Conservation (phyloP, 805 yeast genomes). For the Wickerhamiella musiphila region DNA sequence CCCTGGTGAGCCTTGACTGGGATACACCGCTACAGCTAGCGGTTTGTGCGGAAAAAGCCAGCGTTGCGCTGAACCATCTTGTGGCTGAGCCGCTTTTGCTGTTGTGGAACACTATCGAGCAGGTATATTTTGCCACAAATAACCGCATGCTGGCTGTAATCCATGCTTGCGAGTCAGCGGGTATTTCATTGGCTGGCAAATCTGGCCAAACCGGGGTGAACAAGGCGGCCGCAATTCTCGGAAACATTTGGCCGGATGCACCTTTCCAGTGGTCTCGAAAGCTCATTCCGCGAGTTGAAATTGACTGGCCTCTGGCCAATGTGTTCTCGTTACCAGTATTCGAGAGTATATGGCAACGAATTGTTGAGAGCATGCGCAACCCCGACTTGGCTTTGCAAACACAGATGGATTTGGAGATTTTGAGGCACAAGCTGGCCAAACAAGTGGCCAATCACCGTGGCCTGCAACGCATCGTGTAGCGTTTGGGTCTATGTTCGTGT, state of each 20-base stretch:
- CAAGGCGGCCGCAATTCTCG: neutral
- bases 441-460: no score
- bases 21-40: neutral
- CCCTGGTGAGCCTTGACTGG: neutral
- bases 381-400: no score
- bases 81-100: slow-evolving; percentile 2
- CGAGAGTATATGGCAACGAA: slow-evolving; percentile 2
- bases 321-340: slow-evolving; percentile 4
- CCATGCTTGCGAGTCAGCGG: neutral
- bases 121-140: slow-evolving; percentile 11
- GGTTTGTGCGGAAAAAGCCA: neutral
- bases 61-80: slow-evolving; percentile 3
- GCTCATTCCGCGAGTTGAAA: neutral
- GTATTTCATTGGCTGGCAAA: neutral
- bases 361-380: slow-evolving; percentile 3
- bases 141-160: slow-evolving; percentile 8
- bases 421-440: no score
- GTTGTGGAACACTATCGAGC: slow-evolving; percentile 8
- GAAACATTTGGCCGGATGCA: slow-evolving; percentile 2
- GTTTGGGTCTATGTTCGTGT: no score
- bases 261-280: slow-evolving; percentile 1
- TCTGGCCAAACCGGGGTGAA: neutral
- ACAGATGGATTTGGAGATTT: no score
- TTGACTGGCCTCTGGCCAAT: neutral
- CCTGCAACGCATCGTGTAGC: no score